Percentiles rank a stretch among this genome's conserved stretches.
These are phyloP conservation scores for Syncephalastrum contaminatum DNA, from an alignment of 371 early-diverging fungal species.

Conservation along the genomic window DNA sequence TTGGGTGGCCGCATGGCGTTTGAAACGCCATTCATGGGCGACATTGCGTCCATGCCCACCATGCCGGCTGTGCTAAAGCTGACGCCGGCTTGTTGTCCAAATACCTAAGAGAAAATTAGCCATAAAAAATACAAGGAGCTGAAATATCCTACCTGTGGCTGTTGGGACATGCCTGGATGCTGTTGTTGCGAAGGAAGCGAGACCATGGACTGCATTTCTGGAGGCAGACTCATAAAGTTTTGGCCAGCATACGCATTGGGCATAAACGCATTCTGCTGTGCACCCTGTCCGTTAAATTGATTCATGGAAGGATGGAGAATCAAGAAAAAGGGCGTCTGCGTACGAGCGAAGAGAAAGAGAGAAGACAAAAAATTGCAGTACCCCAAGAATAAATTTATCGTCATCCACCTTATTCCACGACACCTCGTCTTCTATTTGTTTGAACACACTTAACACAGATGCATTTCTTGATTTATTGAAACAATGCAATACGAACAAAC, in stretches of 20 bases:
- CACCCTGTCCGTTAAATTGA: conserved; percentile 28
- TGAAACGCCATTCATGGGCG: not conserved
- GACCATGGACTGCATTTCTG: conserved; percentile 30
- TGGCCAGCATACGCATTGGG: conserved; percentile 26
- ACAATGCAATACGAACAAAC: no score
- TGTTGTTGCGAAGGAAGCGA: conserved; percentile 23
- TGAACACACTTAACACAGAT: no score
- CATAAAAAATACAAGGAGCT: no score
- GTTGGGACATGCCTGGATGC: conserved; percentile 15
- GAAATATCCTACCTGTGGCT: conserved; percentile 14
- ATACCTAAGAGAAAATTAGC: no score
- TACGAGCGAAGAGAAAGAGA: not conserved
- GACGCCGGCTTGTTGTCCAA: no score
- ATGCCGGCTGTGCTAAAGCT: no score
- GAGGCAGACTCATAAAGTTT: conserved; percentile 33
- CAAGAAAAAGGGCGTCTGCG: conserved; percentile 4
- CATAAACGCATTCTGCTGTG: conserved; percentile 31
- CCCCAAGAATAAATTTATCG: no score
- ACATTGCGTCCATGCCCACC: conserved; percentile 1
- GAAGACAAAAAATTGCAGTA: not conserved
- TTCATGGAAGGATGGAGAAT: conserved; percentile 19
- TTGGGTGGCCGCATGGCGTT: conserved; percentile 3
- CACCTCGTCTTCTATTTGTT: no score
- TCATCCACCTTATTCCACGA: no score
- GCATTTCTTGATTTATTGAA: no score